Conservation (phyloP, 2,329 filamentous ascomycete species). For the Aureobasidium subglaciale region DNA sequence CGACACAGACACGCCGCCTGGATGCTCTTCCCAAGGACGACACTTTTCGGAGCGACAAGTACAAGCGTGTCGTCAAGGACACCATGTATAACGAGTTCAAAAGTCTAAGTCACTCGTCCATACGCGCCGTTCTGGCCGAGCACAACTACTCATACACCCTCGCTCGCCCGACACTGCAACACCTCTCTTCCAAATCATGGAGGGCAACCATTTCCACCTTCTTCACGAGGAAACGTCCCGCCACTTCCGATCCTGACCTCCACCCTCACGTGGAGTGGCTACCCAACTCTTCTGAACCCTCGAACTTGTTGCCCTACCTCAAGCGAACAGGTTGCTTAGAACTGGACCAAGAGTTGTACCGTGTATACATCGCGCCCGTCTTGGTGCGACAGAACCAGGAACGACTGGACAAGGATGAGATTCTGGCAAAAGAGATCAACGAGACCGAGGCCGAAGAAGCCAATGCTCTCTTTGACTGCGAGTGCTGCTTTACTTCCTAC, state of each 20-base stretch:
- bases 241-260: conserved; percentile 48
- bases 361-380: conserved; percentile 37
- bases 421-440: conserved; percentile 39
- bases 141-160: conserved; percentile 72
- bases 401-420: conserved; percentile 34
- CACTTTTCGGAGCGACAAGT: conserved; percentile 58
- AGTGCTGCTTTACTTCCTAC: conserved; percentile 67
- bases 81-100: conserved; percentile 70
- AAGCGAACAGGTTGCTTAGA: conserved; percentile 57
- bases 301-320: conserved; percentile 53
- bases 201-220: conserved; percentile 64
- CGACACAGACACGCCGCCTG: neutral
- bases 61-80: conserved; percentile 61
- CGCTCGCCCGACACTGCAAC: conserved; percentile 61
- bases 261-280: conserved; percentile 59
- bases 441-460: conserved; percentile 42
- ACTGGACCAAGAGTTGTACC: conserved; percentile 44
- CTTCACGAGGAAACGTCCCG: conserved; percentile 58
- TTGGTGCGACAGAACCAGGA: conserved; percentile 32
- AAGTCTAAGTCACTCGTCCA: conserved; percentile 63
- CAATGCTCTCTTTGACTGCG: conserved; percentile 57
- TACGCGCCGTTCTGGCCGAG: conserved; percentile 73
- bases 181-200: conserved; percentile 68
- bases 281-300: conserved; percentile 42
- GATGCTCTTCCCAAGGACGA: conserved; percentile 51